phyloP scores from a whole-genome alignment of 148 eudicot species.

The Cornus florida region DNA sequence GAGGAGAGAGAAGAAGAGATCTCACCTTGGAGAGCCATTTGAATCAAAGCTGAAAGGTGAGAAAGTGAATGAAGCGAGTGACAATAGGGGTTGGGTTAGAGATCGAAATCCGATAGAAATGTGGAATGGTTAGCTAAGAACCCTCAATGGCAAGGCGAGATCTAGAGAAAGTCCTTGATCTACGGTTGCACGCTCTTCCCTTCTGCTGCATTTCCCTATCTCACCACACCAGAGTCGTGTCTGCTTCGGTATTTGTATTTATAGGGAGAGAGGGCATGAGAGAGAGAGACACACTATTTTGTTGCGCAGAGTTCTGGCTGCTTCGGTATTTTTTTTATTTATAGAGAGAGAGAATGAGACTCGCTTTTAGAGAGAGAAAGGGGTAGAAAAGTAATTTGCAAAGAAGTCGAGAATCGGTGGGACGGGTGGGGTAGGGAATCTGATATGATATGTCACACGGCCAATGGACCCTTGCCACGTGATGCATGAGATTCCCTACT shows the following conservation, averaged over 20 bases:
- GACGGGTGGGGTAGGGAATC: neutral
- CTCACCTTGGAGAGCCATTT: slow-evolving; percentile 47
- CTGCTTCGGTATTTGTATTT: no score
- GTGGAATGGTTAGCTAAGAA: slow-evolving; percentile 17
- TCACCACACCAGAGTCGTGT: no score
- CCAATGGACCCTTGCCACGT: neutral
- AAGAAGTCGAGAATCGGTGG: neutral
- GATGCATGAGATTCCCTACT: neutral
- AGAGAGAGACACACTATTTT: no score
- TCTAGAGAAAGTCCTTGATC: slow-evolving; percentile 85
- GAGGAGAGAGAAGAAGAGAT: neutral
- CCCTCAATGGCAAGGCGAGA: slow-evolving; percentile 96
- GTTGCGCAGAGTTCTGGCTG: no score
- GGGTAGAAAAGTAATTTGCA: neutral
- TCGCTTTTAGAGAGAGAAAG: neutral
- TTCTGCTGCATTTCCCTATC: slow-evolving; percentile 62
- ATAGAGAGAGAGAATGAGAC: no score
- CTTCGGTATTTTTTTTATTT: no score
- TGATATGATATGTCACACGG: neutral
- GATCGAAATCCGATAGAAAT: neutral
- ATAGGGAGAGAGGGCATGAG: no score
- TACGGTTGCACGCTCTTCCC: slow-evolving; percentile 56
- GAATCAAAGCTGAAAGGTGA: neutral
- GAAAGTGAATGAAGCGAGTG: no score
- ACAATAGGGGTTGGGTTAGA: no score